Conservation (phyloP, 768 basidiomycete genomes). For the Tremella fuciformis region DNA sequence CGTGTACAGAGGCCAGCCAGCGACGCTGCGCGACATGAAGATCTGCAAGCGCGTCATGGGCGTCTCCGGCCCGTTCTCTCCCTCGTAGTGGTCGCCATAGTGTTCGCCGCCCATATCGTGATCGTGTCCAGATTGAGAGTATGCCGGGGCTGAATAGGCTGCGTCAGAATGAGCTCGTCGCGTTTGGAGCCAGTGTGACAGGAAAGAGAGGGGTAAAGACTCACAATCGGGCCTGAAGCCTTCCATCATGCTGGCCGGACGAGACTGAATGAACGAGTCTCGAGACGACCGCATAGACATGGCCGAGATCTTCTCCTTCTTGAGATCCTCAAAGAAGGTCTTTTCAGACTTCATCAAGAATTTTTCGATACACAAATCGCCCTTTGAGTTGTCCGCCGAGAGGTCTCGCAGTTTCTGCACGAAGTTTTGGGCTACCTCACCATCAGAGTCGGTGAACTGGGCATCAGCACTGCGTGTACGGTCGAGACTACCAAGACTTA, state of each 20-base stretch:
- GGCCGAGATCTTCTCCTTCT: constrained; percentile 72
- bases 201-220: constrained; percentile 46
- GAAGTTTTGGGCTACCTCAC: constrained; percentile 84
- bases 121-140: constrained; percentile 41
- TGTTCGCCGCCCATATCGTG: constrained; percentile 37
- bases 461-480: constrained; percentile 6
- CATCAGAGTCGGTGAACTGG: constrained; percentile 89
- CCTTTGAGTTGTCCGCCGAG: constrained; percentile 81
- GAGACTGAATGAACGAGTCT: constrained; percentile 48
- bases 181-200: constrained; percentile 7
- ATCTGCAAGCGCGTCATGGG: constrained; percentile 83
- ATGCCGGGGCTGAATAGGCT: constrained; percentile 44
- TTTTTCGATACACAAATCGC: constrained; percentile 86
- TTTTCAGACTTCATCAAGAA: constrained; percentile 88
- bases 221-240: constrained; percentile 67
- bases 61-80: constrained; percentile 55
- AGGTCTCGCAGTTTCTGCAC: constrained; percentile 76
- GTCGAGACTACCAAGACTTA: constrained; percentile 50
- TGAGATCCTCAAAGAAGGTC: constrained; percentile 84
- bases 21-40: constrained; percentile 72
- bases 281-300: constrained; percentile 46
- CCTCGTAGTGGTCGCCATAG: constrained; percentile 41
- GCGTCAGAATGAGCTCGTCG: constrained; percentile 13
- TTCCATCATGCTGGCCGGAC: constrained; percentile 48
- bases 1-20: constrained; percentile 87